These are phyloP conservation scores for Magnolia officinalis DNA, from an alignment of 164 flowering plant species.

Conservation along the genomic window DNA sequence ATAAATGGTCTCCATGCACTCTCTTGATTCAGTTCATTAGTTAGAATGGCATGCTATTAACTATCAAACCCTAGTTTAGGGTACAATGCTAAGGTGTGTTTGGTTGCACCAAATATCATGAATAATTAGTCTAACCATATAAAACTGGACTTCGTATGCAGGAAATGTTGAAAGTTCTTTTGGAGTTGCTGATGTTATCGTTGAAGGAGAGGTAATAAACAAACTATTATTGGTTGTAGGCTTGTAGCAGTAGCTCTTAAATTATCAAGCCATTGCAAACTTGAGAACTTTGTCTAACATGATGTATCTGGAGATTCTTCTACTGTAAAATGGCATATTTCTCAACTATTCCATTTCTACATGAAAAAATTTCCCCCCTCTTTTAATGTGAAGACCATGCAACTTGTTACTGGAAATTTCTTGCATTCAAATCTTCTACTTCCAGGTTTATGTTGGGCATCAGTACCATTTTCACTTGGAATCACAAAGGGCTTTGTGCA, in stretches of 20 bases:
- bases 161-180: constrained; percentile 6
- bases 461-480: constrained; percentile 13
- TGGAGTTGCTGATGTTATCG: constrained; percentile 4
- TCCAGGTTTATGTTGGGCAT: constrained; percentile 11
- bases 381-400: not conserved
- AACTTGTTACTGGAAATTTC: not conserved
- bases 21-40: too few relatives aligned
- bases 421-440: not conserved
- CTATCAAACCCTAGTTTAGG: too few relatives aligned
- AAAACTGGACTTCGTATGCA: not conserved
- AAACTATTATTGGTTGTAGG: not conserved
- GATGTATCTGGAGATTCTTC: too few relatives aligned
- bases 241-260: not conserved
- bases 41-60: too few relatives aligned
- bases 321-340: not conserved
- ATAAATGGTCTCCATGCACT: too few relatives aligned
- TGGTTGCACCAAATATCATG: too few relatives aligned
- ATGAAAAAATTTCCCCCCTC: not conserved
- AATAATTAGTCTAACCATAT: not conserved
- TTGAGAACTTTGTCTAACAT: not conserved
- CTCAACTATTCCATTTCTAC: not conserved
- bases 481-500: constrained; percentile 14
- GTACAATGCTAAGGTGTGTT: too few relatives aligned
- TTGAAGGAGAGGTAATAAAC: constrained; percentile 12
- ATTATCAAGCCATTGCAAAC: not conserved